A percentile compares a stretch with the other conserved stretches of the same genome.
Evolutionary conservation across 805 yeast species (phyloP).

Genomic region (Debaryomyces tyrocola): DNA sequence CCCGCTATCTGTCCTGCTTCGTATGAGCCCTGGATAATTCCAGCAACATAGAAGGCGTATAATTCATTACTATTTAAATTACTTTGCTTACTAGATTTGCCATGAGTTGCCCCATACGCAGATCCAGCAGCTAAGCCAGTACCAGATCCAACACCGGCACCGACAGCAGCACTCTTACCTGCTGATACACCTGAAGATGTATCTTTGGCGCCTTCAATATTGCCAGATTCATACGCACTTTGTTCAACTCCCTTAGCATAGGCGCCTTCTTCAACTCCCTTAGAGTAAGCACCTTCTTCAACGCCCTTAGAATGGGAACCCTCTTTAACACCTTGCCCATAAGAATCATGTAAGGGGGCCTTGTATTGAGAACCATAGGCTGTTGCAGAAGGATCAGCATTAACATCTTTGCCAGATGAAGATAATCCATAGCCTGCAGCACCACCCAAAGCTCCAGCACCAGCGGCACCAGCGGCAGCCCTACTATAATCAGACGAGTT

Average conservation of each 20-base stretch:
- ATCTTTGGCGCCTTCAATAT: slow-evolving; percentile 2
- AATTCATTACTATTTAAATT: slow-evolving; percentile 1
- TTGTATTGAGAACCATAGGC: slow-evolving; percentile 3
- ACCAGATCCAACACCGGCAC: slow-evolving; percentile 5
- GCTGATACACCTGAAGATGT: background rate
- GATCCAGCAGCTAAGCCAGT: background rate
- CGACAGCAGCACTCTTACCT: slow-evolving; percentile 6
- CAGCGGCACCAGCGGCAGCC: slow-evolving; percentile 4
- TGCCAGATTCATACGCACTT: slow-evolving; percentile 15
- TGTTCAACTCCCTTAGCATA: slow-evolving; percentile 11
- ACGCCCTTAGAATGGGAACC: slow-evolving; percentile 6
- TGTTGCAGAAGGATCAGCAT: slow-evolving; percentile 6
- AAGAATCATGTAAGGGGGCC: background rate
- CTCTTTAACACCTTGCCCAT: slow-evolving; percentile 4
- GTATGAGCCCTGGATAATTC: slow-evolving; percentile 13
- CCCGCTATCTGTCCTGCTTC: slow-evolving; percentile 15
- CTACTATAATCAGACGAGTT: slow-evolving; percentile 7
- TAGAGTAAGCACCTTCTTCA: slow-evolving; percentile 8
- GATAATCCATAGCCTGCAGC: slow-evolving; percentile 1
- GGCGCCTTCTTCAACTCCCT: slow-evolving; percentile 5
- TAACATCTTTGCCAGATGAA: background rate
- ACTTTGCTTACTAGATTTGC: background rate
- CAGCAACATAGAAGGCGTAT: slow-evolving; percentile 13
- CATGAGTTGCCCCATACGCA: slow-evolving; percentile 4
- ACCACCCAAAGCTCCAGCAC: slow-evolving; percentile 6